Base-by-base conservation (phyloP, 164 flowering plant genomes). In the Umbilicus rupestris region DNA sequence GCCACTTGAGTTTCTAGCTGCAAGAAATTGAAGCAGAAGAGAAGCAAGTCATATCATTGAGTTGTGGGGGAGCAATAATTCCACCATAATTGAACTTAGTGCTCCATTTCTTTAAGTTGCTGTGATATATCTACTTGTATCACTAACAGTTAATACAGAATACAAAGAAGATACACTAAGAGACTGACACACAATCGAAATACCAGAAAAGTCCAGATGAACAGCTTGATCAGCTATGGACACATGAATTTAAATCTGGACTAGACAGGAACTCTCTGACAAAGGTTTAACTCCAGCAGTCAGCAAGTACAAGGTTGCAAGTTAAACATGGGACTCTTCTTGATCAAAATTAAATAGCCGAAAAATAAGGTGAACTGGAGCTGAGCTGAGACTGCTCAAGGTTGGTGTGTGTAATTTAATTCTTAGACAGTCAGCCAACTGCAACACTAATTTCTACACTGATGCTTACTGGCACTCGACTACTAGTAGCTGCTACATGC, bases 251-350 rank as follows among this genome's bases (percentile, higher is more conserved):
- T 24, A 26, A 47, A 47, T n/a, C n/a, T n/a, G n/a, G n/a, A n/a
- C n/a, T n/a, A n/a, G n/a, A n/a, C n/a, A 49, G 11, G 55, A 49
- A 49, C 55, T 52, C 10, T 52, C 58, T 24, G 58, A 52, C 58
- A 52, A 52, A 30, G 24, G 16, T 24, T 52, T 47, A 47, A 52
- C 58, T 22, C 14, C 12, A 9, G 30, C 29, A 52, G 30, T 24
- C 58, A 52, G n/a, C 15, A 52, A 52, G 58, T 47, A 47, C 58
- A 52, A 52, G 11, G 16, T 22, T 52, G 58, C 30, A 52, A 52
- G 58, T 52, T 10, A 52, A 52, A 52, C 30, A 52, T 52, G 28
- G 31, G 58, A 52, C 52, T 47, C 22, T 19, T 47, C 5, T 19
- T 47, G 19, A 22, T 52, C 30, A 22, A 52, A 9, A 52, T 24